These are phyloP conservation scores for Apiotrichum domesticum DNA, from an alignment of 1,284 basidiomycete genomes.

Conservation along the genomic window DNA sequence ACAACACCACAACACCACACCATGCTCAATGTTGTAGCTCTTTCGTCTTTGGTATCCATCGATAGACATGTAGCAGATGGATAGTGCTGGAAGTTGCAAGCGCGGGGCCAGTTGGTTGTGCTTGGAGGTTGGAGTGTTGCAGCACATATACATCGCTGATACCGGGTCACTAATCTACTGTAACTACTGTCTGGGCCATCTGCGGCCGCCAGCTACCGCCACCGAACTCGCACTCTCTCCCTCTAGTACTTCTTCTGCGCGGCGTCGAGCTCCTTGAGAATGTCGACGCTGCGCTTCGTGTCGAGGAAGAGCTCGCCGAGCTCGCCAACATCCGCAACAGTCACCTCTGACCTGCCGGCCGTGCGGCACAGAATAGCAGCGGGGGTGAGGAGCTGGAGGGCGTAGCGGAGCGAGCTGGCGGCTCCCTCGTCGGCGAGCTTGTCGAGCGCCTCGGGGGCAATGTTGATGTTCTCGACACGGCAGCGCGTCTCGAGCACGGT, in stretches of 20 bases:
- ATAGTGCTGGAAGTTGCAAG: no score
- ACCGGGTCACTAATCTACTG: no score
- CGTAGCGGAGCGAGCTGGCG: conserved; percentile 80
- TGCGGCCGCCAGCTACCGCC: no score
- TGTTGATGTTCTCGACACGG: conserved; percentile 74
- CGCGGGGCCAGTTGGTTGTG: no score
- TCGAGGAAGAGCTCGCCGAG: conserved; percentile 93
- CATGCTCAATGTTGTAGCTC: no score
- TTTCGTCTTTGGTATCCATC: not conserved
- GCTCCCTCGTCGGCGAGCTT: conserved; percentile 77
- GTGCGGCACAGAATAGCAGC: conserved; percentile 80
- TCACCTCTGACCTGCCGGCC: conserved; percentile 71
- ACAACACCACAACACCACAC: no score
- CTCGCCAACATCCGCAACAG: conserved; percentile 79
- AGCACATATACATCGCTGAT: no score
- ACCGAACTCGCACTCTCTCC: no score
- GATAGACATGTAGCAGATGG: no score
- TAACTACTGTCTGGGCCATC: no score
- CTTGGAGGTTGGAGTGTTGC: no score
- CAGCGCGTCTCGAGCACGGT: conserved; percentile 82
- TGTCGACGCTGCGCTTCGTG: conserved; percentile 57
- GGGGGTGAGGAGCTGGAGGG: conserved; percentile 84
- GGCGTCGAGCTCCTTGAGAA: conserved; percentile 34
- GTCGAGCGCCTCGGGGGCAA: conserved; percentile 72
- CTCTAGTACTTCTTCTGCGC: conserved; percentile 25